Conservation (phyloP, 208 protist species). For the Wallacemonas sp. region DNA sequence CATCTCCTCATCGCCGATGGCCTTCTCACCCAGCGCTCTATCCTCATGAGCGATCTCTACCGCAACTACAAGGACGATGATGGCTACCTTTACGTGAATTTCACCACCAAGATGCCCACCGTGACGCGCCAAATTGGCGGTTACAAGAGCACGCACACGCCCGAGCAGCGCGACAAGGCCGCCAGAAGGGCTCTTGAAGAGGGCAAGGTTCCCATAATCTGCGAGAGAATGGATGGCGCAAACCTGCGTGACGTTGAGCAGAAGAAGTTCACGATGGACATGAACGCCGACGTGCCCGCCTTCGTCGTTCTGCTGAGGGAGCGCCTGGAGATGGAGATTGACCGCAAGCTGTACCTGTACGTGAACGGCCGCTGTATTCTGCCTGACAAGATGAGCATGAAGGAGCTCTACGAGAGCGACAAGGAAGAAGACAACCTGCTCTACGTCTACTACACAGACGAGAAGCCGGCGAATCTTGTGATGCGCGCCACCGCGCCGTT, state of each 20-base stretch:
- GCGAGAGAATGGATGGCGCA: conserved; percentile 78
- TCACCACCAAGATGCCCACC: conserved; percentile 64
- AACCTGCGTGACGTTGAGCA: conserved; percentile 86
- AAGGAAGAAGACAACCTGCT: conserved; percentile 95
- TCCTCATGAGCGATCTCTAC: conserved; percentile 58
- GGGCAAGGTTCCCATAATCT: conserved; percentile 89
- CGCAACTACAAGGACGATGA: conserved; percentile 89
- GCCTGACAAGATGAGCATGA: conserved; percentile 22
- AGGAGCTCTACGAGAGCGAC: conserved; percentile 73
- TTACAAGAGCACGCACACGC: conserved; percentile 43
- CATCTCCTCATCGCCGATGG: conserved; percentile 27
- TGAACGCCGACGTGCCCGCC: conserved; percentile 10
- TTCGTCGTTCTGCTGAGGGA: conserved; percentile 13
- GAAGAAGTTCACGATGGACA: conserved; percentile 74
- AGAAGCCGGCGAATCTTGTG: conserved; percentile 22
- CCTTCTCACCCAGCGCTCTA: conserved; percentile 32
- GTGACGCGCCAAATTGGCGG: conserved; percentile 20
- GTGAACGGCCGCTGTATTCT: conserved; percentile 16
- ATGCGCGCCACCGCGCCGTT: conserved; percentile 15
- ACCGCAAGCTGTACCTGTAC: conserved; percentile 13
- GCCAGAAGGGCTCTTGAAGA: conserved; percentile 51
- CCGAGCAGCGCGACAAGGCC: conserved; percentile 52
- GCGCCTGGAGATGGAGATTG: conserved; percentile 14
- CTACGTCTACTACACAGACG: conserved; percentile 73
- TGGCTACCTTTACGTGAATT: conserved; percentile 81